A percentile compares a stretch with the other conserved stretches of the same genome.
These are phyloP conservation scores for Trichoderma asperellum DNA, from an alignment of 2,329 filamentous ascomycete genomes.

Conservation along the genomic window DNA sequence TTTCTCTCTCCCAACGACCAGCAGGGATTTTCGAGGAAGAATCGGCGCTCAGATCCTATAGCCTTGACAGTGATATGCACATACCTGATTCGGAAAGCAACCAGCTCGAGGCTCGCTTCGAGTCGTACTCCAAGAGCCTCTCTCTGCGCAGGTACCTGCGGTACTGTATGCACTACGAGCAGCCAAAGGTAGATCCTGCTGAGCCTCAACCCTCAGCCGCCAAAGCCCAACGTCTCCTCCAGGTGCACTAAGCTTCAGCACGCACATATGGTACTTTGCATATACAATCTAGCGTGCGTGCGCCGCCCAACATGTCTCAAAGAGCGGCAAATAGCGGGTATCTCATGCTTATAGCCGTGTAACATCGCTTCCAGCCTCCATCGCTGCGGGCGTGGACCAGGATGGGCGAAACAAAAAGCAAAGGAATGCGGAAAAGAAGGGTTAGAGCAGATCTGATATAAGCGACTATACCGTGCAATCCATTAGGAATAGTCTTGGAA, in stretches of 20 bases:
- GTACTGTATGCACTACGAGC: neutral
- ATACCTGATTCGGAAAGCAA: neutral
- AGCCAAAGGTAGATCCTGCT: conserved; percentile 1
- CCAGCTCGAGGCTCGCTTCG: neutral
- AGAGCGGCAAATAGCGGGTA: conserved; percentile 18
- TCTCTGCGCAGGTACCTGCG: neutral
- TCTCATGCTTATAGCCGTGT: neutral
- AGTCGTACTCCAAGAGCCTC: neutral
- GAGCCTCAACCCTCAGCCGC: conserved; percentile 19
- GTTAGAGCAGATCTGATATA: neutral
- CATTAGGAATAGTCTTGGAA: neutral
- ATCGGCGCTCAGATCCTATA: neutral
- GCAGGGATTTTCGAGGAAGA: neutral
- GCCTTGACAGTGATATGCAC: neutral
- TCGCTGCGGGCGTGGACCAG: neutral
- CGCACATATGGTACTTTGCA: neutral
- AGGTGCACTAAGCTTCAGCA: neutral
- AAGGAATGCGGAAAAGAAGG: neutral
- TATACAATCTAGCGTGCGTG: neutral
- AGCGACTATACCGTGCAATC: neutral
- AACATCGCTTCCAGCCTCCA: neutral
- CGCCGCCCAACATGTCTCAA: conserved; percentile 7
- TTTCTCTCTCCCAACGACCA: neutral
- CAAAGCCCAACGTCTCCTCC: conserved; percentile 10
- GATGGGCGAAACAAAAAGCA: neutral